These are phyloP conservation scores for Hyaloperonospora brassicae DNA, from an alignment of 352 stramenopile species.

Conservation along the genomic window DNA sequence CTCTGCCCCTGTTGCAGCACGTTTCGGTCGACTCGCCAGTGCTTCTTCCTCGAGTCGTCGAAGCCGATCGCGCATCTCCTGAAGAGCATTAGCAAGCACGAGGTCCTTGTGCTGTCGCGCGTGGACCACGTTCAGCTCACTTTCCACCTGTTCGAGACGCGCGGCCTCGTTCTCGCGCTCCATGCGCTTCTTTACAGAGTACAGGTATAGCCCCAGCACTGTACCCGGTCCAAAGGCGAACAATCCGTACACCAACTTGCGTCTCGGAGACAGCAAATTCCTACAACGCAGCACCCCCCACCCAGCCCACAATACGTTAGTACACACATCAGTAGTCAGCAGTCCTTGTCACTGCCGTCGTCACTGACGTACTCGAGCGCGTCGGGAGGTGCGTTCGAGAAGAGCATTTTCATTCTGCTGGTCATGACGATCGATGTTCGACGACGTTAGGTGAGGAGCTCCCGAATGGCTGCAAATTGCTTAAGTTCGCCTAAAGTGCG, in stretches of 20 bases:
- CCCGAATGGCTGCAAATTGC: background rate
- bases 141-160: constrained; percentile 35
- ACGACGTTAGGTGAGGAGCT: background rate
- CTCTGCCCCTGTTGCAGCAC: constrained; percentile 11
- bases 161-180: constrained; percentile 52
- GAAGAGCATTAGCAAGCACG: constrained; percentile 38
- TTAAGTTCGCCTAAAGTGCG: constrained; percentile 15
- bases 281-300: constrained; percentile 16
- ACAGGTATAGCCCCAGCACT: constrained; percentile 53
- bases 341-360: too few species aligned
- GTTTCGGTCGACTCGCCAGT: constrained; percentile 20
- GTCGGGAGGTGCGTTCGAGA: constrained; percentile 53
- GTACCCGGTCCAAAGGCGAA: constrained; percentile 67
- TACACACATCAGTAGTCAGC: background rate
- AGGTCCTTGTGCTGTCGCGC: constrained; percentile 45
- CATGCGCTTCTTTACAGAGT: constrained; percentile 66
- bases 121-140: constrained; percentile 34
- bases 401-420: constrained; percentile 62
- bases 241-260: constrained; percentile 57
- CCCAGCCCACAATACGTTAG: background rate
- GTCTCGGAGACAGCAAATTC: constrained; percentile 51
- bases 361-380: constrained; percentile 48
- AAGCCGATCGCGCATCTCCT: constrained; percentile 58
- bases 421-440: constrained; percentile 9
- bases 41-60: constrained; percentile 42